Conservation (phyloP, 202 grass and related monocot species). For the Saccharum hybrid region DNA sequence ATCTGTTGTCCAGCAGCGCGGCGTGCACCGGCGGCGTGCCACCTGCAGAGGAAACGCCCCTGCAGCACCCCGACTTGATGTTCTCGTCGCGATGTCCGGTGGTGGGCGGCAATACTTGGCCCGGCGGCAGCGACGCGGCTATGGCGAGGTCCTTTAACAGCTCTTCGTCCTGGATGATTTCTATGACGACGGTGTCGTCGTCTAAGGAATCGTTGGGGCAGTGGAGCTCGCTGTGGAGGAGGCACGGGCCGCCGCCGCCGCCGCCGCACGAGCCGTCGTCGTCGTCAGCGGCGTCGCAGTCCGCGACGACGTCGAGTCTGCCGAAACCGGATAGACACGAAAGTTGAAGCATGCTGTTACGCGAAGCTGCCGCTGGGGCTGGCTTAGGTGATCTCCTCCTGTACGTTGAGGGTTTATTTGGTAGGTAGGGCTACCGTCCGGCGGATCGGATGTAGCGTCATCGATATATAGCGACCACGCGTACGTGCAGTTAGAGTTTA, state of each 20-base stretch:
- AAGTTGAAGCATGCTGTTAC: neutral
- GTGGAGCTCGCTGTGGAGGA: slow-evolving; percentile 21
- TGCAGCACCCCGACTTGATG: no score
- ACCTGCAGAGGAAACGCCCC: no score
- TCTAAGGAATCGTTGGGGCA: slow-evolving; percentile 40
- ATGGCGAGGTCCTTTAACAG: neutral
- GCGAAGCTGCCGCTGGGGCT: neutral
- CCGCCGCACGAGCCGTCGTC: neutral
- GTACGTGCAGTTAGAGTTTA: no score
- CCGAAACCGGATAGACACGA: neutral
- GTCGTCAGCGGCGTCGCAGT: neutral
- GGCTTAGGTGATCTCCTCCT: no score
- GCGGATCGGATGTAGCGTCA: no score
- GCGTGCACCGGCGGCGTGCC: neutral
- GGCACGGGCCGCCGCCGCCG: neutral
- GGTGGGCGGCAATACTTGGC: neutral
- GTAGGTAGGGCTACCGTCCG: no score
- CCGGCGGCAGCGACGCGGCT: neutral
- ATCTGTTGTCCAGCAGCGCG: neutral
- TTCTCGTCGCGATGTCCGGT: neutral
- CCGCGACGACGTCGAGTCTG: neutral
- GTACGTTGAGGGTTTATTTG: no score
- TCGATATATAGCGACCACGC: no score
- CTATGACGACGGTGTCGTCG: neutral
- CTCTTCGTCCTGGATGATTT: neutral